Percentiles rank a stretch among this genome's conserved stretches.
These are phyloP conservation scores for Escovopsis weberi DNA, from an alignment of 2,329 filamentous ascomycete species.

Conservation along the genomic window DNA sequence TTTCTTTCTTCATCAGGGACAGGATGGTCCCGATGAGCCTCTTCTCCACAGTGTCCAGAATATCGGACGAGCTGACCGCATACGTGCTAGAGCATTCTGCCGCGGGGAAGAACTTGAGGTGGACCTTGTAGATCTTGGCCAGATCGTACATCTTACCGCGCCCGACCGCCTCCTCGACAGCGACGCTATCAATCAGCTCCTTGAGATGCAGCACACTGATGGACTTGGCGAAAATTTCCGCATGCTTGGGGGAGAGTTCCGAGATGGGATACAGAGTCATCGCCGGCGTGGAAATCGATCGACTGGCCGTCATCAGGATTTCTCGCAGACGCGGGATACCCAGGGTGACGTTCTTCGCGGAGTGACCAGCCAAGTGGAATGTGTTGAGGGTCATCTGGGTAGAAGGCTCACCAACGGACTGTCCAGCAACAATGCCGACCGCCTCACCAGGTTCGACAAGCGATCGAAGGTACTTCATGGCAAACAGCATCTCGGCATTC, in stretches of 20 bases:
- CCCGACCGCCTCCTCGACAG: conserved; percentile 66
- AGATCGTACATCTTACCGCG: conserved; percentile 51
- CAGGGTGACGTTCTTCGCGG: conserved; percentile 94
- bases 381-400: conserved; percentile 99
- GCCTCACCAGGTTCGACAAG: conserved; percentile 91
- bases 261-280: conserved; percentile 74
- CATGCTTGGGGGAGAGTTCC: conserved; percentile 53
- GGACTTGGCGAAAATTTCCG: conserved; percentile 74
- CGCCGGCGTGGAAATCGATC: conserved; percentile 73
- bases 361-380: conserved; percentile 97
- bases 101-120: conserved; percentile 69
- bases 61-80: conserved; percentile 64
- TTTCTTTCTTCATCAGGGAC: conserved; percentile 55
- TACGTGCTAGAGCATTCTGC: conserved; percentile 78
- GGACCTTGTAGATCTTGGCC: conserved; percentile 75
- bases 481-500: conserved; percentile 69
- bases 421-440: conserved; percentile 89
- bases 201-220: conserved; percentile 77
- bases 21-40: conserved; percentile 64
- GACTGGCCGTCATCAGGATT: conserved; percentile 94
- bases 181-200: conserved; percentile 68
- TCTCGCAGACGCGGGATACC: conserved; percentile 95
- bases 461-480: conserved; percentile 85
- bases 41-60: conserved; percentile 64
- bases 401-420: conserved; percentile 92